Evolutionary conservation across 345 rosid genomes (phyloP).

Genomic region (Boechera retrofracta): DNA sequence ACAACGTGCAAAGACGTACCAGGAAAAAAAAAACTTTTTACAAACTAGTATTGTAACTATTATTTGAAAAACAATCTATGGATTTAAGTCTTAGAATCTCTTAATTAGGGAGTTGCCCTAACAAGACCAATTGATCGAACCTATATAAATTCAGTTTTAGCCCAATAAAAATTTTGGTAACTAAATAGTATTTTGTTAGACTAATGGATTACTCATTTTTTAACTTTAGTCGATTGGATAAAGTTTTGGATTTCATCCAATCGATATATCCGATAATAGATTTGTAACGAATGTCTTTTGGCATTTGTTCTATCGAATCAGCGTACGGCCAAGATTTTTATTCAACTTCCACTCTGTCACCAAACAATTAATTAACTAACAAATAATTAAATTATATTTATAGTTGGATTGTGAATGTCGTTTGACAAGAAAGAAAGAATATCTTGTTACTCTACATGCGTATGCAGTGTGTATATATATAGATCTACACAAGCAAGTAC

Average conservation of each 20-base stretch:
- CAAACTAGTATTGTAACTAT: conserved; percentile 11
- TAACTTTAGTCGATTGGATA: neutral
- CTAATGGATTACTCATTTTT: neutral
- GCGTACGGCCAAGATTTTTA: neutral
- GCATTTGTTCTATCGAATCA: conserved; percentile 1
- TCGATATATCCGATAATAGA: neutral
- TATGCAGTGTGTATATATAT: conserved; percentile 13
- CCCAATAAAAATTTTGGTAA: neutral
- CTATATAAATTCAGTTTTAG: neutral
- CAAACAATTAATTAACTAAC: neutral
- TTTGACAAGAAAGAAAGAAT: neutral
- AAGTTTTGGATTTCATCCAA: neutral
- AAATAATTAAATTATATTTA: neutral
- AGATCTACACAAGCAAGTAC: conserved; percentile 15
- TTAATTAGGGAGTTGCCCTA: neutral
- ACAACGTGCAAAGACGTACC: conserved; percentile 17
- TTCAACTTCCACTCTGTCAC: neutral
- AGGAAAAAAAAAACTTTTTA: neutral
- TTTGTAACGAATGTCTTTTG: neutral
- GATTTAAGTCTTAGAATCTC: conserved; percentile 7
- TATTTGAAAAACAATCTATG: neutral
- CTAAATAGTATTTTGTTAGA: neutral
- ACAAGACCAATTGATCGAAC: conserved; percentile 14
- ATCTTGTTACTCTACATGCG: neutral
- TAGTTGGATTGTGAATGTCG: conserved; percentile 8